These are phyloP conservation scores for Isatis tinctoria DNA, from an alignment of 345 rosid genomes.

Conservation along the genomic window DNA sequence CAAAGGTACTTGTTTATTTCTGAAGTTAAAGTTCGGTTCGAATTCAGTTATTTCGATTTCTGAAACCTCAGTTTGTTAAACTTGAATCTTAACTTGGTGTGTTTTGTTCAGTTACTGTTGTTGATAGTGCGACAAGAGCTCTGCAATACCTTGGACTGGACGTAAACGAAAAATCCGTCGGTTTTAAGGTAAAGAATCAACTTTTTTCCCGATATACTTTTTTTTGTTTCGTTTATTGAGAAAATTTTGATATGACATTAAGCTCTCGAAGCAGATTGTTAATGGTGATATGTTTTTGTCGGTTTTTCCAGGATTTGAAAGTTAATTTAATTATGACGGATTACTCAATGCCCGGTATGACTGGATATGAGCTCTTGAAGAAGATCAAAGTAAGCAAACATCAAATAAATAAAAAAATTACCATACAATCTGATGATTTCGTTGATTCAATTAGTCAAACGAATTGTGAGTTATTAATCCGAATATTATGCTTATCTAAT, in stretches of 20 bases:
- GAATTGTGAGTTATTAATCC: not conserved
- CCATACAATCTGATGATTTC: not conserved
- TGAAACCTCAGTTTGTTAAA: too few relatives aligned
- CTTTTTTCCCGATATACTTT: not conserved
- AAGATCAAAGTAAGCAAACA: conserved; percentile 59
- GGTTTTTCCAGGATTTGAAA: conserved; percentile 50
- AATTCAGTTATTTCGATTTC: not conserved
- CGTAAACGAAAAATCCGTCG: conserved; percentile 45
- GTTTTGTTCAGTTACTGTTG: conserved; percentile 61
- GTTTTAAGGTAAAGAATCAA: conserved; percentile 42
- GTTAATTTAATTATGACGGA: conserved; percentile 77
- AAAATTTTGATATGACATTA: not conserved
- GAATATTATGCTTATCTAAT: not conserved
- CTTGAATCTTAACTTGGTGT: not conserved
- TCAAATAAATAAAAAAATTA: not conserved
- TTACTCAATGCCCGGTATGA: conserved; percentile 88
- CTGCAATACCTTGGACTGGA: conserved; percentile 76
- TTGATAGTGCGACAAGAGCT: conserved; percentile 75
- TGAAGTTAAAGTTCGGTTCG: not conserved
- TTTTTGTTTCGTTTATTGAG: not conserved
- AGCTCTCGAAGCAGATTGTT: not conserved
- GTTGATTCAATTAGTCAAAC: not conserved
- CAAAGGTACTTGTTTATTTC: conserved; percentile 44
- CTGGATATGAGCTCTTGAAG: conserved; percentile 77
- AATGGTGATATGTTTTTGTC: not conserved